Evolutionary conservation across 208 protist species (phyloP), one percentile per base, ranked within the genome.

Genomic region (Leishmania amazonensis): DNA sequence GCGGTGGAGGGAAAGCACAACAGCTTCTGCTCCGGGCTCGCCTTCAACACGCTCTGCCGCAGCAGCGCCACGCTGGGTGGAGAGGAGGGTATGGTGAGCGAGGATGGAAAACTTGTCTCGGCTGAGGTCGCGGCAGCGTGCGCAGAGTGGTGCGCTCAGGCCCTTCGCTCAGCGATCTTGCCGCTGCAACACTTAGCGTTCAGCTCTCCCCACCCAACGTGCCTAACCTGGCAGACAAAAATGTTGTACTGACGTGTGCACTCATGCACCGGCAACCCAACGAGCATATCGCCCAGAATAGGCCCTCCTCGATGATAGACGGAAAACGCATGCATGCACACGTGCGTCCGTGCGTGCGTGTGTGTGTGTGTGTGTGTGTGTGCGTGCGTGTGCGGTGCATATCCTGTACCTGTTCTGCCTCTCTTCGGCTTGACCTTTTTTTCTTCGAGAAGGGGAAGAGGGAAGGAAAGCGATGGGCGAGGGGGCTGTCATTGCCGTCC

Each of bases 1-100:
- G 6, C 68, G 1, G 42, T 87, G 19, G 75, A 38, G 58, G 83
- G 79, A 6, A 83, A n/a, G 42, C 54, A 60, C 81, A 80, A 31
- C 35, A 47, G 79, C 15, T 88, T 88, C 57, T 82, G 81, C 64
- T 84, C 87, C 9, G 79, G 76, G 9, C 75, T 90, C 42, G 84
- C 84, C 79, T 87, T 87, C 62, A 87, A 90, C 79, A 58, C 79
- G 65, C 87, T 90, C 11, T 76, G 62, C 24, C 83, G 84, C 60
- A 84, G 83, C 71, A 84, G 83, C 42, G 83, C 87, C 0, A n/a
- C 78, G 9, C 49, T 88, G 0, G 87, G 87, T 40, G 87, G 80
- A 13, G 87, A 85, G 28, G 87, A 87, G 54, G 87, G 84, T n/a
- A 58, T 84, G 11, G 81, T 74, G 28, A 87, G 83, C n/a, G 54